A percentile compares a stretch with the other conserved stretches of the same genome.
Conservation (phyloP, 805 yeast species). For the Starmerella roubikii region DNA sequence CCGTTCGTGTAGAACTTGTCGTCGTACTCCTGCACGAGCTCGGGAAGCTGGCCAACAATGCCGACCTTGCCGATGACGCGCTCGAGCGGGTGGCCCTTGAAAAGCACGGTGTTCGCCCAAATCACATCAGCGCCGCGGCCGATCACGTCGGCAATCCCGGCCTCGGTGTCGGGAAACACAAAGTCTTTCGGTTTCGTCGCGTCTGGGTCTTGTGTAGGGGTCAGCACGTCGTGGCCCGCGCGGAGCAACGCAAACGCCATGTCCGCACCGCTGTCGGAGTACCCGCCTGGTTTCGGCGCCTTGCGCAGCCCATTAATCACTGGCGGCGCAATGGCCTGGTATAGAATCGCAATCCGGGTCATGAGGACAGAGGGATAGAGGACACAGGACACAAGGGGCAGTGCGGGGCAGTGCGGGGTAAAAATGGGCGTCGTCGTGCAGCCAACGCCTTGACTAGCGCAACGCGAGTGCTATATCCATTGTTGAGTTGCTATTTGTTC, state of each 20-base stretch:
- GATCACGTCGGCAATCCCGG: neutral
- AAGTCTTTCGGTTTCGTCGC: neutral
- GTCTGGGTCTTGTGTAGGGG: neutral
- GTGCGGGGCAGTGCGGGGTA: too few species aligned
- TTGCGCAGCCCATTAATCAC: too few species aligned
- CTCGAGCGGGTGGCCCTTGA: slow-evolving; percentile 4
- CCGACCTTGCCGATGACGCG: neutral
- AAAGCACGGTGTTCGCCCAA: slow-evolving; percentile 1
- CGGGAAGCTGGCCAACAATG: slow-evolving; percentile 4
- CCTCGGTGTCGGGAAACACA: slow-evolving; percentile 3
- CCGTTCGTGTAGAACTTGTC: slow-evolving; percentile 2
- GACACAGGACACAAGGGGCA: too few species aligned
- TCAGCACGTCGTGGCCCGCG: slow-evolving; percentile 1
- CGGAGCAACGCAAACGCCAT: neutral
- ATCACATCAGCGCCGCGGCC: neutral
- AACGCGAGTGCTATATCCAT: too few species aligned
- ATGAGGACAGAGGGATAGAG: too few species aligned
- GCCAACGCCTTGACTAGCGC: too few species aligned
- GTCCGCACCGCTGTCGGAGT: too few species aligned
- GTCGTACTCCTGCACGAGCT: neutral
- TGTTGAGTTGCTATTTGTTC: too few species aligned
- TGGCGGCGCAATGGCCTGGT: too few species aligned
- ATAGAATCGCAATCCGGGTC: too few species aligned
- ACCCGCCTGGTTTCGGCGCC: too few species aligned
- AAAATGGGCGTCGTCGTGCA: too few species aligned